Percentiles rank a stretch among this genome's conserved stretches.
Conservation (phyloP, 441 rosid species). For the Corymbia calophylla region DNA sequence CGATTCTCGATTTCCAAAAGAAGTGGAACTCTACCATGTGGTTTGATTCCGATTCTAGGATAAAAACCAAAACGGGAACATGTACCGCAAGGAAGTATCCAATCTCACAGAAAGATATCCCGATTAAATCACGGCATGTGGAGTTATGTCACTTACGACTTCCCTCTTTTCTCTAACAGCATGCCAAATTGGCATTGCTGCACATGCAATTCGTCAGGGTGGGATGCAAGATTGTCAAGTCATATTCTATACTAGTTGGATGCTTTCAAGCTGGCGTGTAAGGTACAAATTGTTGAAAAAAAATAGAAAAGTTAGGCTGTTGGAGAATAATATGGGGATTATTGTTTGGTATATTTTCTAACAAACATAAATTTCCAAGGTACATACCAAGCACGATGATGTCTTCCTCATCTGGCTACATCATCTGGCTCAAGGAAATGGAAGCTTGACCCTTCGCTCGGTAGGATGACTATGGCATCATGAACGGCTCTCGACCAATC, state of each 20-base stretch:
- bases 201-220: no score
- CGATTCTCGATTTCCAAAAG: neutral
- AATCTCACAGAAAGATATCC: constrained; percentile 28
- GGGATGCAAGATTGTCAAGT: no score
- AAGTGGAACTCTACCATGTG: no score
- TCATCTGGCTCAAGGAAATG: neutral
- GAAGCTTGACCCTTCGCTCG: neutral
- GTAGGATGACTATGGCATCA: neutral
- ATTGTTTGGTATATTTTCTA: neutral
- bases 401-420: neutral
- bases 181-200: no score
- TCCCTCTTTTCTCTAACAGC: no score
- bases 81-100: constrained; percentile 87
- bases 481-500: neutral
- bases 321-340: neutral
- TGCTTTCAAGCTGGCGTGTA: neutral
- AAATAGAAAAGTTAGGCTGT: neutral
- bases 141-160: no score
- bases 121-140: no score
- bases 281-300: neutral
- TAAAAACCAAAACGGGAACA: neutral
- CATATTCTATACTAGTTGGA: neutral
- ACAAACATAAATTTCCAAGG: neutral
- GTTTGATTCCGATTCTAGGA: no score
- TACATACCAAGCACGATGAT: neutral